Evolutionary conservation across 805 yeast species (phyloP), one percentile per base, ranked within the genome.

Genomic region (Allodekkera sacchari): DNA sequence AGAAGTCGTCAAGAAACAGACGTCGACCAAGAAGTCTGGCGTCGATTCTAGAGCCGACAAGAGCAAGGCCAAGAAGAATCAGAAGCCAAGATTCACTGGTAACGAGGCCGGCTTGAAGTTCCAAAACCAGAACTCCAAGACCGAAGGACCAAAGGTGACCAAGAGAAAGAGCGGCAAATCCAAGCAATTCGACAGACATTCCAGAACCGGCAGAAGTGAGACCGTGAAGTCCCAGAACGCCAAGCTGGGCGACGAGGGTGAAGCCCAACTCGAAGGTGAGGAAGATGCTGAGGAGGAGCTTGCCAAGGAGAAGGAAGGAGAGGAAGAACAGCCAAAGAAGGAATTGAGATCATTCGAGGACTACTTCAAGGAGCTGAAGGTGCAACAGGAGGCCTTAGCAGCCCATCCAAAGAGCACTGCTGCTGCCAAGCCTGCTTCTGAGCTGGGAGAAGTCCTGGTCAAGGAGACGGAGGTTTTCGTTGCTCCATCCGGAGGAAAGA

Each of bases 221-320:
- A 68, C 95, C 49, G 74, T 71, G 49, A 88, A 85, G 79, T 78
- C 81, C 63, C 71, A 80, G 54, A 74, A 70, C 61, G 79, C 77
- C 64, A 88, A 87, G 46, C 84, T 95, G 89, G 94, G 95, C 57
- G 84, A 78, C 56, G 75, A 79, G 77, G 69, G 75, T 70, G 58
- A 50, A 36, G 34, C 60, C 22, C 60, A 55, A 41, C 31, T 48
- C 31, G 57, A 53, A 42, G 60, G 43, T 35, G 81, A 66, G 45
- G 83, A 73, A 47, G 85, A 77, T 42, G 82, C 72, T 45, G 82
- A 71, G 39, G 56, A 37, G 26, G 61, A 47, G 37, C 61, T 51
- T 40, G 64, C 54, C 31, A 65, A 56, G 32, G 60, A 47, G 26
- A 66, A 48, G 22, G 62, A 44, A 21, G 68, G 57, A 38, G 68